phyloP scores from a whole-genome alignment of 106 monocot species.

The Dendrobium nobile region DNA sequence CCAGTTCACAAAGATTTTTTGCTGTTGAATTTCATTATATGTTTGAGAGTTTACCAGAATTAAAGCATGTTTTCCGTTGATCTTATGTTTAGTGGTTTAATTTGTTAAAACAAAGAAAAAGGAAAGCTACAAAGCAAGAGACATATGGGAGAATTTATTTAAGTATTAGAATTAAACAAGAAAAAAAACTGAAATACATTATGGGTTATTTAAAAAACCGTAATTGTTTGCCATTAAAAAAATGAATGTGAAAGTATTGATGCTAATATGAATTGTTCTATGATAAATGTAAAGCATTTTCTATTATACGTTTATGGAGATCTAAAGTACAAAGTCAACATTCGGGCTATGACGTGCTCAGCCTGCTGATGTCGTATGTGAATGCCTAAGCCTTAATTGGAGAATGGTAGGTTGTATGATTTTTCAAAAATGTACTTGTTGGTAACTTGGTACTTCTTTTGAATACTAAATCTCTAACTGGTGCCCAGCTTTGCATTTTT shows the following conservation, averaged over 20 bases:
- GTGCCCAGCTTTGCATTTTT: not conserved
- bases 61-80: not conserved
- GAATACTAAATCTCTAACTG: not conserved
- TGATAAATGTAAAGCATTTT: not conserved
- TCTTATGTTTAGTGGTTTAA: not conserved
- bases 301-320: not conserved
- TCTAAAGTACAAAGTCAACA: not conserved
- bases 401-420: not conserved
- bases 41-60: not conserved
- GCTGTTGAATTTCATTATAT: not conserved
- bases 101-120: not conserved
- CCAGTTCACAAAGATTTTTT: not conserved
- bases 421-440: not conserved
- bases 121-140: not conserved
- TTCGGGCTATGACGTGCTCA: not conserved
- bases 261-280: not conserved
- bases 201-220: not conserved
- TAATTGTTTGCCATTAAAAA: not conserved
- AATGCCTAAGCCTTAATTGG: not conserved
- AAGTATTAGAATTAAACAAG: not conserved
- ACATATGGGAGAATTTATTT: not conserved
- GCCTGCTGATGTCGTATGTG: not conserved
- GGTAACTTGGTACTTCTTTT: not conserved
- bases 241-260: not conserved
- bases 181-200: not conserved